Percentiles rank a stretch among this genome's conserved stretches.
These are phyloP conservation scores for Aureobasidium namibiae DNA, from an alignment of 2,329 filamentous ascomycete genomes.

Conservation along the genomic window DNA sequence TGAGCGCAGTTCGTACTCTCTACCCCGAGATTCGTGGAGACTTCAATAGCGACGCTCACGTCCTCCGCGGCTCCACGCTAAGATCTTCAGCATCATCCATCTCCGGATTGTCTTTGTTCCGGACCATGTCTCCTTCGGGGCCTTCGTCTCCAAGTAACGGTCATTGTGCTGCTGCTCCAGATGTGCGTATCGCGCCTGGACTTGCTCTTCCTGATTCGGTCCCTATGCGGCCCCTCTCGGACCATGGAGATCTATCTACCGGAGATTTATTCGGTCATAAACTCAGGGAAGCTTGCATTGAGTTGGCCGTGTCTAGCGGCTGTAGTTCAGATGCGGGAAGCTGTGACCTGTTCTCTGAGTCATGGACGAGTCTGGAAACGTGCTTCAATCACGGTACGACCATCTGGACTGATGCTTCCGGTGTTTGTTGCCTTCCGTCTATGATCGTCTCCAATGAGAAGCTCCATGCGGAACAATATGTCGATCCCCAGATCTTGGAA, in stretches of 20 bases:
- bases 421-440: background rate
- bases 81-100: constrained; percentile 42
- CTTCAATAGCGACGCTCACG: background rate
- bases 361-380: background rate
- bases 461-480: background rate
- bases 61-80: constrained; percentile 28
- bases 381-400: background rate
- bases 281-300: constrained; percentile 1
- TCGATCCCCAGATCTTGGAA: background rate
- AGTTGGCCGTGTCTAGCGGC: background rate
- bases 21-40: constrained; percentile 67
- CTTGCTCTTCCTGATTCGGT: background rate
- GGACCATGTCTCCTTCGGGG: constrained; percentile 17
- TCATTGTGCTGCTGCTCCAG: background rate
- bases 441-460: background rate
- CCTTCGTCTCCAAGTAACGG: background rate
- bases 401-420: background rate
- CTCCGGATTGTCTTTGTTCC: constrained; percentile 43
- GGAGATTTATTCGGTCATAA: background rate
- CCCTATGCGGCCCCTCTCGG: too few relatives aligned
- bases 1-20: constrained; percentile 72
- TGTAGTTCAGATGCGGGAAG: background rate
- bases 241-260: background rate
- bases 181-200: background rate
- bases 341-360: background rate